Base-by-base conservation (phyloP, 2,329 filamentous ascomycete species). In the Aspergillus flavus region DNA sequence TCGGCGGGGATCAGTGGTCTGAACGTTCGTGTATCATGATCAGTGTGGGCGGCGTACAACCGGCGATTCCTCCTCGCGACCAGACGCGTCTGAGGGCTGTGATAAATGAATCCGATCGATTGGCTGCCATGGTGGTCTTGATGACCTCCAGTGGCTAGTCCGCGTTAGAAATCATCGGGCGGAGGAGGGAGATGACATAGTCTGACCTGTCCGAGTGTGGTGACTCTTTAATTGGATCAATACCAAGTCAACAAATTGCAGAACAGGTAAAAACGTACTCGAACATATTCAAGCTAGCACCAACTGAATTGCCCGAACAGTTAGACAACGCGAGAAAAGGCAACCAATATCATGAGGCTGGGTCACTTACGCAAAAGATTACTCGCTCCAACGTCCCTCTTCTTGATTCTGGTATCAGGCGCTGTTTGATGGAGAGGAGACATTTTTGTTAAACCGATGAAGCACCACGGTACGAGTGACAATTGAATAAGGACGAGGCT, bases 281-380 rank as follows among this genome's bases (percentile, higher is more conserved):
- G 9, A 50, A 50, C 46, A 50, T 50, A 19, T 50, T 50, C 9
- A 50, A n/a, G 16, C 46, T 50, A 50, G 46, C 46, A n/a, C 46
- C 46, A 16, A 50, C 46, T 48, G 14, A 6, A 48, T 30, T 16
- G 26, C 6, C 30, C 2, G 1, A 11, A n/a, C 7, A 28, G 14
- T 50, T 30, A 50, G 46, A 30, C 5, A 14, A n/a, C 10, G 21
- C 11, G 23, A 3, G 1, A 50, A 28, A 14, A 7, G 11, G 7
- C 6, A 19, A 26, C 16, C 30, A 6, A 11, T 30, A 30, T 4
- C 1, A 11, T 26, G 6, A 16, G 21, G 26, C 16, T 28, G 46
- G 46, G 14, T 50, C 14, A 50, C 4, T 30, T 50, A 50, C 46
- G 46, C 23, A 50, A 50, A 50, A 50, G 26, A 9, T 28, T 50